Base-by-base conservation (phyloP, 148 eudicot species). In the Oxyria digyna region DNA sequence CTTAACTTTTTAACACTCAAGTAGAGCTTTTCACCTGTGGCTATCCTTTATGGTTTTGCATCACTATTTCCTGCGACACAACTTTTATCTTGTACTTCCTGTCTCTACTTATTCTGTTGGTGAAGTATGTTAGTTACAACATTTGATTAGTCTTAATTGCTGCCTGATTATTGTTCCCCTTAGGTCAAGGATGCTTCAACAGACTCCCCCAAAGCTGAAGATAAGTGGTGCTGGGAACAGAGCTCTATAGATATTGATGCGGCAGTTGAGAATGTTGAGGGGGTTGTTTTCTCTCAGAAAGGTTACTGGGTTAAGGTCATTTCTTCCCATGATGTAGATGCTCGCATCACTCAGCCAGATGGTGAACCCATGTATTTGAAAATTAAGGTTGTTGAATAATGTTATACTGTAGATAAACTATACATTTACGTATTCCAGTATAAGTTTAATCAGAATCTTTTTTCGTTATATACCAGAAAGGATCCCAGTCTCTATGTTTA, bases 211-310 rank as follows among this genome's bases (percentile, higher is more conserved):
- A 29, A 67, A 9, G 81, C 78, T 62, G 88, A 82, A 73, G 98
- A 94, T 82, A 74, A 69, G n/a, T 91, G 99, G 99, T 94, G 99
- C 81, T 94, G 99, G 99, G 87, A 88, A 74, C 77, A 84, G 84
- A 85, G 73, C 62, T 78, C 73, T 73, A 37, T 81, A 38, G 82
- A 84, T 87, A 77, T 94, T 37, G 82, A 85, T 77, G 89, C 91
- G 74, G 93, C 87, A 49, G 80, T 82, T 24, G 97, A 87, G 75
- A 89, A 94, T 83, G 79, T 88, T 35, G 75, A 88, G 68, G 93
- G 85, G 69, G 75, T 91, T 71, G 38, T 77, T 41, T 88, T 94
- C 80, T 72, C 79, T 63, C 97, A 94, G 71, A 88, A 81, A 78
- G 97, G 99, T 59, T 94, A 87, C 64, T 91, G 87, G 97, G 79